Percentiles rank a stretch among this genome's conserved stretches.
Evolutionary conservation across 2,329 filamentous ascomycete genomes (phyloP).

Genomic region (Talaromyces sp.): DNA sequence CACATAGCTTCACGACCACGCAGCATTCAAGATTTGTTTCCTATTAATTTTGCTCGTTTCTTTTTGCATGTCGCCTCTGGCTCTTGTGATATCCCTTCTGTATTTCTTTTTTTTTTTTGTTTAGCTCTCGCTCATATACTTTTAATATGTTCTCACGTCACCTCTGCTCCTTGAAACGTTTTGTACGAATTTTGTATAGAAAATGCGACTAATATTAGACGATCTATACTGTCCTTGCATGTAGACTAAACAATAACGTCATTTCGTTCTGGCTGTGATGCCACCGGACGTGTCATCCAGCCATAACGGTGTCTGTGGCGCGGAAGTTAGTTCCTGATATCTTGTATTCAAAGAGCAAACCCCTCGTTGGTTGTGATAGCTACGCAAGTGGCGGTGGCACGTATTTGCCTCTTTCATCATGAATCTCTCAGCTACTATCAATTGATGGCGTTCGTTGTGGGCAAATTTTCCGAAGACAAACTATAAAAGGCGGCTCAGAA

Average conservation of each 20-base stretch:
- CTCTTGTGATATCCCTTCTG: conserved; percentile 42
- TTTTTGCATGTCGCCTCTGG: conserved; percentile 20
- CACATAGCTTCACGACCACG: conserved; percentile 37
- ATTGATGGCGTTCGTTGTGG: not conserved
- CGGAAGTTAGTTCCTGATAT: conserved; percentile 7
- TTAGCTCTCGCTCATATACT: conserved; percentile 2
- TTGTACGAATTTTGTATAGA: conserved; percentile 3
- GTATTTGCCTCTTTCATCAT: not conserved
- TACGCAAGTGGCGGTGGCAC: not conserved
- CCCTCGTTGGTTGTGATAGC: too few species aligned
- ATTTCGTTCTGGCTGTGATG: not conserved
- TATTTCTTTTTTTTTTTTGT: conserved; percentile 22
- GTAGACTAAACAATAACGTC: not conserved
- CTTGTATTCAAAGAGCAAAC: too few species aligned
- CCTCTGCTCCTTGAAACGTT: not conserved
- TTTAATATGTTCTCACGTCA: not conserved
- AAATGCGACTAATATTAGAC: not conserved
- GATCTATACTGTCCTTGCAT: too few species aligned
- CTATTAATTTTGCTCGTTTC: conserved; percentile 15
- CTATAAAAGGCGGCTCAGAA: not conserved
- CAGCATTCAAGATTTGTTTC: conserved; percentile 27
- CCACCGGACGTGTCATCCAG: conserved; percentile 2
- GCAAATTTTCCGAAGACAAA: not conserved
- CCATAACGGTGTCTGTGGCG: not conserved
- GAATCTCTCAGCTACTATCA: not conserved